Percentiles rank a stretch among this genome's conserved stretches.
Evolutionary conservation across 2,329 filamentous ascomycete genomes (phyloP).

Genomic region (Xylariaceae sp.): DNA sequence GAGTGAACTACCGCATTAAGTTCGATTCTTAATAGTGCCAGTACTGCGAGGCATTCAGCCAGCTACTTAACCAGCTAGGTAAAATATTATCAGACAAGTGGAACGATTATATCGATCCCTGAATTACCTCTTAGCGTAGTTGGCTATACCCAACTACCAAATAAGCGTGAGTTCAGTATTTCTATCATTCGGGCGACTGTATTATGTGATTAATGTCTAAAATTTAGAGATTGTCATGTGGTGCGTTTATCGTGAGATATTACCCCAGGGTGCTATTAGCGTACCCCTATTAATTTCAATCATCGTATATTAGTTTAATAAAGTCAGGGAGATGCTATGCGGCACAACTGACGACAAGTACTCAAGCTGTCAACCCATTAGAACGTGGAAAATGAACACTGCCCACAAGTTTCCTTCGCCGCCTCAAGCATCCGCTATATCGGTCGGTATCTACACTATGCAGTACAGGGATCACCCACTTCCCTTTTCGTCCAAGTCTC

Average conservation of each 20-base stretch:
- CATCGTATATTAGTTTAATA: no score
- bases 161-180: background rate
- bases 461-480: conserved; percentile 25
- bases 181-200: no score
- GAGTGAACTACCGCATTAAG: conserved; percentile 2
- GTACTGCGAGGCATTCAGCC: background rate
- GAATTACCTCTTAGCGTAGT: no score
- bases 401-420: background rate
- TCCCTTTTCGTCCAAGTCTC: conserved; percentile 25
- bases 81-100: no score
- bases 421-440: background rate
- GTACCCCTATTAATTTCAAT: background rate
- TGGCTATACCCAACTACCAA: no score
- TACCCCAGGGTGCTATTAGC: no score
- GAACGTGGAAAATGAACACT: conserved; percentile 3
- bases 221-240: background rate
- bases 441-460: conserved; percentile 10
- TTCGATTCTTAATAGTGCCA: background rate
- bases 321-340: no score
- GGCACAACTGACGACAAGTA: background rate
- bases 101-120: no score
- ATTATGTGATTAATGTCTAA: background rate
- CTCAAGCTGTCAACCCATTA: background rate
- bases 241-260: no score
- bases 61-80: background rate